Base-by-base conservation (phyloP, 2,329 filamentous ascomycete species). In the Colletotrichum echinochloae region DNA sequence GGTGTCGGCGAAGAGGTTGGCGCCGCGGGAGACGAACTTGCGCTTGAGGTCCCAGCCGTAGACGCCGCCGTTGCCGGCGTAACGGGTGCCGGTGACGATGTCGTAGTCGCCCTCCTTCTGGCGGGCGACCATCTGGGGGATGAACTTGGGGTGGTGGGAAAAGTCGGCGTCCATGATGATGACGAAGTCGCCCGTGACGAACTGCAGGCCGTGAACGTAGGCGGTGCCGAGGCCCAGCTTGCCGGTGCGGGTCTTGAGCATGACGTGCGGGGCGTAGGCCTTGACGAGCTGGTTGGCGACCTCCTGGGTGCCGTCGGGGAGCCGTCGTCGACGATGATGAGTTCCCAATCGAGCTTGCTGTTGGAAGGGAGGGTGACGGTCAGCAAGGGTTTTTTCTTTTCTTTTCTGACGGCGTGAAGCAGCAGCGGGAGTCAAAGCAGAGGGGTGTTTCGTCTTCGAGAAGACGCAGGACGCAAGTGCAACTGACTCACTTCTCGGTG, bases 101-200 rank as follows among this genome's bases (percentile, higher is more conserved):
- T 99, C 96, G 85, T 94, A 97, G 85, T 94, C 90, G 74, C 86
- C 91, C 72, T 80, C 81, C 81, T 90, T 88, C 83, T 98, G 96
- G 75, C 91, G 88, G 70, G 88, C 88, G 77, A 99, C 94, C 94
- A 99, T 98, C 79, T 91, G 87, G 64, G 95, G 91, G 83, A 99
- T 97, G 89, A 98, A 99, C 85, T 98, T 99, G 79, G 96, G 96
- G 87, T 99, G 96, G 85, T 99, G 96, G 76, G 90, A 94, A 88
- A 99, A 99, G 84, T 99, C 96, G 83, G 97, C 96, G 86, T 99
- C 96, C 96, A 99, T 99, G 88, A 99, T 99, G 86, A 99, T 94
- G 80, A 99, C 94, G 79, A 91, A 98, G 88, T 97, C 98, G 77
- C 96, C 96, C 28, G 91, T 94, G 30, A 88, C 92, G 80, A 93